These are phyloP conservation scores for Trichoderma endophyticum DNA, from an alignment of 2,329 filamentous ascomycete species.

Conservation along the genomic window DNA sequence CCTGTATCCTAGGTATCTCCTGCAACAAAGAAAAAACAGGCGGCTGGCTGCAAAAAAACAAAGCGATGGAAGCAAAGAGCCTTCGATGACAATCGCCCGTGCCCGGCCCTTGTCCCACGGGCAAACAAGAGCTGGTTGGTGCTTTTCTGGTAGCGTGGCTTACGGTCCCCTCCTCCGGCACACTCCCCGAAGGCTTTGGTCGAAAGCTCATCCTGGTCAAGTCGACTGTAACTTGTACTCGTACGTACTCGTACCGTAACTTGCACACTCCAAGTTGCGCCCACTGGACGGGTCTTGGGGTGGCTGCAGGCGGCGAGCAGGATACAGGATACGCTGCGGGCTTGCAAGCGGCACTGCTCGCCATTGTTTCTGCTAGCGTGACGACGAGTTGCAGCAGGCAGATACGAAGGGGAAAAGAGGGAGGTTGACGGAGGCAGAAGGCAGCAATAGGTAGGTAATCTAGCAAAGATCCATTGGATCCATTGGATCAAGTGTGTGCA, in stretches of 20 bases:
- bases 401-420: background rate
- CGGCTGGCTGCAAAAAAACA: background rate
- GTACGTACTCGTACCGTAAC: background rate
- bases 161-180: constrained; percentile 9
- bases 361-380: constrained; percentile 7
- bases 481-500: too few relatives aligned
- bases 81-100: background rate
- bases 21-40: background rate
- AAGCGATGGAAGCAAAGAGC: background rate
- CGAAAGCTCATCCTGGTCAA: background rate
- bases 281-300: background rate
- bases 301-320: constrained; percentile 4
- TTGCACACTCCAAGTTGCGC: background rate
- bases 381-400: background rate
- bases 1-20: background rate
- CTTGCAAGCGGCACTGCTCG: background rate
- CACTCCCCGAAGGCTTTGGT: constrained; percentile 9
- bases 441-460: background rate
- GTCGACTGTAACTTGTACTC: background rate
- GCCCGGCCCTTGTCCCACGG: constrained; percentile 6
- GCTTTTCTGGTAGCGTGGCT: constrained; percentile 14
- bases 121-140: constrained; percentile 19
- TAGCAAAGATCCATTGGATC: too few relatives aligned
- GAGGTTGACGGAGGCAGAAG: background rate
- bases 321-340: background rate